Evolutionary conservation across 2,329 filamentous ascomycete genomes (phyloP), one percentile per base, ranked within the genome.

Genomic region (Stachybotrys elegans): DNA sequence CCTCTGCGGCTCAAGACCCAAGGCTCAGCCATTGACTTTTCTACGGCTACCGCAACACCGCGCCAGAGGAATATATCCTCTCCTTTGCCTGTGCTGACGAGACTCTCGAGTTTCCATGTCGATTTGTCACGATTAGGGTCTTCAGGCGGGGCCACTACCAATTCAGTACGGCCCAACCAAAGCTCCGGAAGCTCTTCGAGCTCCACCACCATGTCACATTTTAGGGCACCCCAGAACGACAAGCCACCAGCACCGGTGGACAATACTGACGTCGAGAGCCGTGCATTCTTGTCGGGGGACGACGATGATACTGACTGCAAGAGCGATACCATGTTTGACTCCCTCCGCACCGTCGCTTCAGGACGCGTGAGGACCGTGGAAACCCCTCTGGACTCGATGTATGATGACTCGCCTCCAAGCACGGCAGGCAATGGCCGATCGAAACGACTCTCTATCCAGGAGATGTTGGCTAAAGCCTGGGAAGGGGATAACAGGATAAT

Each of bases 271-370:
- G 76, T 79, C 57, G 84, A 88, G 47, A 70, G 70, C 48, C 78
- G 79, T 52, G 80, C 76, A 38, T 76, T 83, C 52, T 71, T 68
- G n/a, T 88, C 81, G 11, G 78, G 78, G 19, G 86, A 89, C 46
- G 86, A 89, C 44, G 84, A 88, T 55, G 86, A 89, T 55, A 83
- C 81, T n/a, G 86, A 89, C 59, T 81, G 84, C 57, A 84, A 82
- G 65, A 89, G 85, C 60, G 86, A 91, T 55, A 87, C 81, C 16
- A 73, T 86, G 44, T 90, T 82, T 62, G 87, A 91, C 67, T 90
- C 86, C 22, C 66, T 89, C 52, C 82, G 84, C 43, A 90, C 86
- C 14, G 73, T 78, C 47, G 83, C 78, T 31, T 88, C 85, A 9
- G 76, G 78, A 48, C 84, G 82, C 49, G 73, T 78, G 43, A 79